phyloP scores from a whole-genome alignment of 2,329 filamentous ascomycete genomes.

The Rasamsonia emersonii region DNA sequence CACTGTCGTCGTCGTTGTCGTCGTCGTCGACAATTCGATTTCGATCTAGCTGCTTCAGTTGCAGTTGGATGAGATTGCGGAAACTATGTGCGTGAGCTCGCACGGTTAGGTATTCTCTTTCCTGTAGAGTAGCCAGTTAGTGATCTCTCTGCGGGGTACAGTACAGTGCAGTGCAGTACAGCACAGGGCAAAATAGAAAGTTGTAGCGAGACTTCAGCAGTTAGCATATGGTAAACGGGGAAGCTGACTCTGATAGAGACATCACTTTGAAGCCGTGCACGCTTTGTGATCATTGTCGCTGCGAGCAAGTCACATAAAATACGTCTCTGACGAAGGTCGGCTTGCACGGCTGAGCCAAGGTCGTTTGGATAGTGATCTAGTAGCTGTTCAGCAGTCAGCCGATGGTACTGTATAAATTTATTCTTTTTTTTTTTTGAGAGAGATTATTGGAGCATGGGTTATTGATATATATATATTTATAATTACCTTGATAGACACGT shows the following conservation, averaged over 20 bases:
- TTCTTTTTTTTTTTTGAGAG: too few relatives aligned
- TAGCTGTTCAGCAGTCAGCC: constrained; percentile 34
- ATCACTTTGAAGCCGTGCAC: constrained; percentile 41
- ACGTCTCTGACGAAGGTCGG: constrained; percentile 49
- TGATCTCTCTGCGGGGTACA: too few relatives aligned
- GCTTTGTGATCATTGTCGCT: constrained; percentile 35
- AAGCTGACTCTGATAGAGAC: constrained; percentile 28
- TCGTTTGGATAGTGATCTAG: constrained; percentile 28
- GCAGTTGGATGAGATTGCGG: constrained; percentile 37
- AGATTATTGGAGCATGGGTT: too few relatives aligned
- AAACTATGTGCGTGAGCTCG: constrained; percentile 56
- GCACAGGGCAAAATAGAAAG: too few relatives aligned
- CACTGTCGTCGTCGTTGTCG: too few relatives aligned
- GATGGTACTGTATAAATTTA: neutral
- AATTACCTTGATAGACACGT: constrained; percentile 34
- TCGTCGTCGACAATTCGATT: too few relatives aligned
- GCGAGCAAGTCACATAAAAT: constrained; percentile 65
- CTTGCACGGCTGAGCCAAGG: constrained; percentile 13
- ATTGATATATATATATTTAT: neutral
- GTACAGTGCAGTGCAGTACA: too few relatives aligned
- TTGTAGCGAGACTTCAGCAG: too few relatives aligned
- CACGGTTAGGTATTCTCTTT: constrained; percentile 54
- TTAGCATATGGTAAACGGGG: neutral
- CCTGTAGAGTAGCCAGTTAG: too few relatives aligned
- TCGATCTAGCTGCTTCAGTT: too few relatives aligned